Conservation (phyloP, 192 early-diverging fungal genomes). For the Neocallimastix lanati region DNA sequence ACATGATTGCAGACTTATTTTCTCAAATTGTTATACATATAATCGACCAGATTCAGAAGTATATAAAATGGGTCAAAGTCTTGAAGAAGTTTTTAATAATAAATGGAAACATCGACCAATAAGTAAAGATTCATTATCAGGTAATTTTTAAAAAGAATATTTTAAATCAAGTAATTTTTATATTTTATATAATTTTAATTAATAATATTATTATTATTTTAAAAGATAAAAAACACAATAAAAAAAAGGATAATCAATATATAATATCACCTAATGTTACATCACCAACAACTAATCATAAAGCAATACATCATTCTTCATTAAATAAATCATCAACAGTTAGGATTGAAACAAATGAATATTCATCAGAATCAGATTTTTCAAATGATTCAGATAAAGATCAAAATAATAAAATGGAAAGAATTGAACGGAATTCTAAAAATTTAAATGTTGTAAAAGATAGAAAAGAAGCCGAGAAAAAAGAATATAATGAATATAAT, state of each 20-base stretch:
- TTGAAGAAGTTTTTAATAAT: constrained; percentile 60
- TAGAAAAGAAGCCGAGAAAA: not conserved
- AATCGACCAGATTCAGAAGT: constrained; percentile 21
- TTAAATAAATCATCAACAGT: not conserved
- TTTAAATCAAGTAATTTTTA: too few species aligned
- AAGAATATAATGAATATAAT: not conserved
- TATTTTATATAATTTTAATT: too few species aligned
- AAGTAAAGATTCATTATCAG: not conserved
- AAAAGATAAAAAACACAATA: not conserved
- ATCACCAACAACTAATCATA: not conserved
- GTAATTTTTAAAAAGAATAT: too few species aligned
- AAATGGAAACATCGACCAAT: constrained; percentile 43
- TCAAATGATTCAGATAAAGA: not conserved
- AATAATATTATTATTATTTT: too few species aligned
- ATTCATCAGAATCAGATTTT: constrained; percentile 2
- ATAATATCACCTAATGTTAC: too few species aligned
- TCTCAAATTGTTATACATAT: constrained; percentile 58
- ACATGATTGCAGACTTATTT: constrained; percentile 58
- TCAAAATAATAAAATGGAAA: constrained; percentile 2
- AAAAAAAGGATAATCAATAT: not conserved
- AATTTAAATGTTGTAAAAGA: constrained; percentile 10
- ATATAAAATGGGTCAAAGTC: constrained; percentile 42
- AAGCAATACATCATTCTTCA: not conserved
- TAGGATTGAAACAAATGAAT: not conserved
- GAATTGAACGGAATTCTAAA: constrained; percentile 5